Percentiles rank a stretch among this genome's conserved stretches.
phyloP scores from a whole-genome alignment of 176 grass and related monocot species.

The Juncus inflexus region DNA sequence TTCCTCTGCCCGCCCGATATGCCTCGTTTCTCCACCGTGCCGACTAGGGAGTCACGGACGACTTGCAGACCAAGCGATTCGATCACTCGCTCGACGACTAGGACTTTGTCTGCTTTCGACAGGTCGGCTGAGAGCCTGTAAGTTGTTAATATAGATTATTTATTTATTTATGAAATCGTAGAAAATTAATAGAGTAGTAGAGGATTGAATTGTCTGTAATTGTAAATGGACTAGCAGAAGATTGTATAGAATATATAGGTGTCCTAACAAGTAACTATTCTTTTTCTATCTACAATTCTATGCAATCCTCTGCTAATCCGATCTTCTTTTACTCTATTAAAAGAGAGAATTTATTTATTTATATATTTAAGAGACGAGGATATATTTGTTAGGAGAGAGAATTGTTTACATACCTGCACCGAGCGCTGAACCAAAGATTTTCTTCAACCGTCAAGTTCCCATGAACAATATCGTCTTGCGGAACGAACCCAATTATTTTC shows the following conservation, averaged over 20 bases:
- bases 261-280: too few species aligned
- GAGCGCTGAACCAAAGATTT: conserved; percentile 91
- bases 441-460: conserved; percentile 93
- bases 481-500: conserved; percentile 93
- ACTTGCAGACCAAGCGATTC: conserved; percentile 71
- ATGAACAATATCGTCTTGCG: conserved; percentile 95
- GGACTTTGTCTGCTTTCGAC: conserved; percentile 86
- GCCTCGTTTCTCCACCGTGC: conserved; percentile 81
- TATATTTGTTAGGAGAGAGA: too few species aligned
- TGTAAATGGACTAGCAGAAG: conserved; percentile 3
- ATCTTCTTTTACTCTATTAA: too few species aligned
- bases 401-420: conserved; percentile 52
- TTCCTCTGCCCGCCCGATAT: conserved; percentile 93
- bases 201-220: not conserved
- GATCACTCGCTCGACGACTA: conserved; percentile 90
- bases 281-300: too few species aligned
- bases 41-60: conserved; percentile 78
- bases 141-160: too few species aligned
- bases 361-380: not conserved
- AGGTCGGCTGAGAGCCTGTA: conserved; percentile 66
- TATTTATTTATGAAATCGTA: too few species aligned
- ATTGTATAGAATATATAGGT: not conserved
- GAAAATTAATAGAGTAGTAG: too few species aligned
- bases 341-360: not conserved
- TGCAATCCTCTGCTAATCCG: too few species aligned